phyloP scores from a whole-genome alignment of 2,329 filamentous ascomycete species.

The Sphaerulina vaccinii region DNA sequence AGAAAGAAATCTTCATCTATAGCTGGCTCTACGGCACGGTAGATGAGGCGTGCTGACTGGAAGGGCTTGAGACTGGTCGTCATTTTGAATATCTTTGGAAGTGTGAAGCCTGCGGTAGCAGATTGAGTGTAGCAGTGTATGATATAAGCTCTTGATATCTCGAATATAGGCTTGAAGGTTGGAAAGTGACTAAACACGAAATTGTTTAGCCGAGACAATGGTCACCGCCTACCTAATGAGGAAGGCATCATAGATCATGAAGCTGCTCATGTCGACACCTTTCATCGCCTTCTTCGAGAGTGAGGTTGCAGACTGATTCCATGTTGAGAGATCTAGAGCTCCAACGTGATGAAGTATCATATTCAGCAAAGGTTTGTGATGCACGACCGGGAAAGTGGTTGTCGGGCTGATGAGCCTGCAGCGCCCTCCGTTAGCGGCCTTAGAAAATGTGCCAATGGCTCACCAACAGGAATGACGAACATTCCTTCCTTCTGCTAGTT shows the following conservation, averaged over 20 bases:
- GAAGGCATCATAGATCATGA: too few relatives aligned
- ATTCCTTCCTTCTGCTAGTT: too few relatives aligned
- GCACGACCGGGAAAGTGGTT: background rate
- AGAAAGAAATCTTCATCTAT: conserved; percentile 36
- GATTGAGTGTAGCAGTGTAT: too few relatives aligned
- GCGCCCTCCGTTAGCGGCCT: background rate
- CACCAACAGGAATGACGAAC: too few relatives aligned
- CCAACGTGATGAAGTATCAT: background rate
- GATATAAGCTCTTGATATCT: background rate
- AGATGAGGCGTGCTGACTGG: conserved; percentile 41
- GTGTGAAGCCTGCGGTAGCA: background rate
- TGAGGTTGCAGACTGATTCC: background rate
- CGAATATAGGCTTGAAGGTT: background rate
- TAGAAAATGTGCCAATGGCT: too few relatives aligned
- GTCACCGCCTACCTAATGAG: too few relatives aligned
- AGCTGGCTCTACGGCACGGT: conserved; percentile 38
- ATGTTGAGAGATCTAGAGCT: background rate
- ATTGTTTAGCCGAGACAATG: too few relatives aligned
- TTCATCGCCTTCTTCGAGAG: too few relatives aligned
- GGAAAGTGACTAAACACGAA: too few relatives aligned
- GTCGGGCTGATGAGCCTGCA: background rate
- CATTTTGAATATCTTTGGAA: background rate
- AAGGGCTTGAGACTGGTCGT: conserved; percentile 30
- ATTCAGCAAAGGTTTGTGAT: too few relatives aligned
- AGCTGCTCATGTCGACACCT: too few relatives aligned